A percentile compares a stretch with the other conserved stretches of the same genome.
phyloP scores from a whole-genome alignment of 352 stramenopile species.

The Phytophthora cryptogea region DNA sequence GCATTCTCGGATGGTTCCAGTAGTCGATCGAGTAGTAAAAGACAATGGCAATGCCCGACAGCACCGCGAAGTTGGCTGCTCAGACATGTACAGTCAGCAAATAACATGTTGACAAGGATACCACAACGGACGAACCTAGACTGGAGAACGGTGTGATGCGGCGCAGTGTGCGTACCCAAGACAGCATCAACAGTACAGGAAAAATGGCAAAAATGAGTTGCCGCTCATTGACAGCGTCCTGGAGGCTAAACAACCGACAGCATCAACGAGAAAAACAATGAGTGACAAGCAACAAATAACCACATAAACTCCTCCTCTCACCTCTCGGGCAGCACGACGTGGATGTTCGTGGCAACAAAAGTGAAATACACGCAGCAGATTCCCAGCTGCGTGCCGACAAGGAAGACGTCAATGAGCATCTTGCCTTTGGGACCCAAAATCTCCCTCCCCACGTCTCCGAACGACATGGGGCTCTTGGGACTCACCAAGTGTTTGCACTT shows the following conservation, averaged over 20 bases:
- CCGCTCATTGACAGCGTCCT: slow-evolving; percentile 65
- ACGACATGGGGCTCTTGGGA: slow-evolving; percentile 60
- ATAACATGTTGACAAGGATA: background rate
- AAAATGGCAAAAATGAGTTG: slow-evolving; percentile 82
- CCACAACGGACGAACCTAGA: slow-evolving; percentile 44
- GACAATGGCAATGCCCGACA: slow-evolving; percentile 74
- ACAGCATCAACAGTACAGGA: slow-evolving; percentile 68
- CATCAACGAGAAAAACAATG: background rate
- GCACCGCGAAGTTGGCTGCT: slow-evolving; percentile 66
- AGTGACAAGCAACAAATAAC: background rate
- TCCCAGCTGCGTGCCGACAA: slow-evolving; percentile 76
- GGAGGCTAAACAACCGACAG: slow-evolving; percentile 38
- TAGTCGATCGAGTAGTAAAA: slow-evolving; percentile 84
- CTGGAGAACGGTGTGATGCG: slow-evolving; percentile 79
- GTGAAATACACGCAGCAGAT: slow-evolving; percentile 89
- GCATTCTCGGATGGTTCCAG: slow-evolving; percentile 39
- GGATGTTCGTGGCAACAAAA: slow-evolving; percentile 83
- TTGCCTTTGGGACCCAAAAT: slow-evolving; percentile 69
- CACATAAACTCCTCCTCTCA: slow-evolving; percentile 14
- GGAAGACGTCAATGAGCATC: slow-evolving; percentile 74
- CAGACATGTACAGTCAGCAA: background rate
- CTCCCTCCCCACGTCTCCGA: slow-evolving; percentile 70
- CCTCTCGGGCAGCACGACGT: slow-evolving; percentile 69
- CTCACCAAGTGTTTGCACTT: slow-evolving; percentile 68
- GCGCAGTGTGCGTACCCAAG: slow-evolving; percentile 74